Evolutionary conservation across 345 rosid species (phyloP).

Genomic region (Gossypium arboreum): DNA sequence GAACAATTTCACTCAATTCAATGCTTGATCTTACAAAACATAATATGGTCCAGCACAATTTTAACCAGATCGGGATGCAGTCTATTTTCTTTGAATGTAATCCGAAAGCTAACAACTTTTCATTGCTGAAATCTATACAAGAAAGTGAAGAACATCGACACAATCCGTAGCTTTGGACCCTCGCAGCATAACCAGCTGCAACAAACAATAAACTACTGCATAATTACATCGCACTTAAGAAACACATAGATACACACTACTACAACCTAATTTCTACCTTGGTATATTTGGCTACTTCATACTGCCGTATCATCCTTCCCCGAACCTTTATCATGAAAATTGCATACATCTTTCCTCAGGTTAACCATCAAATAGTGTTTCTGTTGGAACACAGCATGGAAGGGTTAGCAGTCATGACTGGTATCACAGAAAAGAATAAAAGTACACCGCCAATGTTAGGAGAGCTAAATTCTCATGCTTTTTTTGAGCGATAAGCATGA

Average conservation of each 20-base stretch:
- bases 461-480: not conserved
- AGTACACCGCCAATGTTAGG: not conserved
- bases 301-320: not conserved
- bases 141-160: not conserved
- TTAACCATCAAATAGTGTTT: not conserved
- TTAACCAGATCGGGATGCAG: not conserved
- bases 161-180: not conserved
- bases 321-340: not conserved
- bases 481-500: not conserved
- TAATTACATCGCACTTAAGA: not conserved
- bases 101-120: not conserved
- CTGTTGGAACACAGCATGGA: not conserved
- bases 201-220: not conserved
- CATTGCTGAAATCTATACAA: not conserved
- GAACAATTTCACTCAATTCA: not conserved
- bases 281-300: not conserved
- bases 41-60: not conserved
- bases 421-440: not conserved
- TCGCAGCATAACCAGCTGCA: not conserved
- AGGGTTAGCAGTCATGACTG: not conserved
- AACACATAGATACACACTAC: no score
- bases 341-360: not conserved
- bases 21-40: not conserved
- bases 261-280: not conserved
- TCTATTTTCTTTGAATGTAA: not conserved